Evolutionary conservation across 2,329 filamentous ascomycete genomes (phyloP), one percentile per base, ranked within the genome.

Genomic region (Aspergillus sp.): DNA sequence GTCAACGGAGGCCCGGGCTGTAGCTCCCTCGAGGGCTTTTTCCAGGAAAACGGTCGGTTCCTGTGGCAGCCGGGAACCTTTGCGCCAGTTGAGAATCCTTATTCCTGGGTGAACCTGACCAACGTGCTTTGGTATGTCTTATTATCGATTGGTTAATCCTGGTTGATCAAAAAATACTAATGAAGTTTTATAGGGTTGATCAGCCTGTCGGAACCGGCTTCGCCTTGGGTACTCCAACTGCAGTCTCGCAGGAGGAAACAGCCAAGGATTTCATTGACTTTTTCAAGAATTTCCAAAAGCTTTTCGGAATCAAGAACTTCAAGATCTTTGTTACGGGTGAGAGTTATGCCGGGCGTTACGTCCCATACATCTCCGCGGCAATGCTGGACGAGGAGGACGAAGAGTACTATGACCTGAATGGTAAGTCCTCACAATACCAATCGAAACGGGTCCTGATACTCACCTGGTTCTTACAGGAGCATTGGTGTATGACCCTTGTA

Each of bases 21-120:
- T 63, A 81, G 75, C 32, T 90, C 87, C 1, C 80, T 91, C 6
- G 82, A 87, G 64, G 90, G 89, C 7, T 78, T 93, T 1, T 72
- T 94, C 10, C 89, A 91, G 54, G 90, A 94, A 67, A 93, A 92
- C 66, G 90, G 91, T 0, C 88, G 90, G 0, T 89, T 91, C 67
- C 58, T 83, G 5, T 91, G 88, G 88, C 84, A 89, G 69, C 81
- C 85, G 12, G 91, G 91, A 36, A 93, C 89, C 0, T 84, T 81
- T 57, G 80, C 81, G 18, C 89, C 90, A 0, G 80, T 86, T 0
- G 76, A 79, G 49, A 92, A 92, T 69, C 81, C 84, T 0, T 92
- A 88, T 78, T 84, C 84, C n/a, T 93, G 89, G 89, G 85, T 85
- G 60, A 89, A 89, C 54, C 75, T 94, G 39, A 90, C 90, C 55